phyloP scores from a whole-genome alignment of 169 alveolate genomes.

The Plasmodium blacklocki region DNA sequence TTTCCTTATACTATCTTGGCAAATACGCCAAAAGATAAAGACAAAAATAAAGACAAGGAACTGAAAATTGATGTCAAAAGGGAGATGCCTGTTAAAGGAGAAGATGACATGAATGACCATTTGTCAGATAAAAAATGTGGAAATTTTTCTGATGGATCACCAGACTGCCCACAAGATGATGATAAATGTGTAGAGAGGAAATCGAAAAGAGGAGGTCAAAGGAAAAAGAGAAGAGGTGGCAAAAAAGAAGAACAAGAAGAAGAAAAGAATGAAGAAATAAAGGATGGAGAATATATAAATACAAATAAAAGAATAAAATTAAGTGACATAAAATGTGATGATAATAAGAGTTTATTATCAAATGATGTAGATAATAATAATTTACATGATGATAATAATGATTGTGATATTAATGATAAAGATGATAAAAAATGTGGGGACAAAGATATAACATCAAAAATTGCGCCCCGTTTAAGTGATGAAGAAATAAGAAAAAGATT shows the following conservation, averaged over 20 bases:
- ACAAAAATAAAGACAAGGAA: not conserved
- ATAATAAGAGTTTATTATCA: too few relatives aligned
- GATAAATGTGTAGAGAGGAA: too few relatives aligned
- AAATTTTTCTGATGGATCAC: too few relatives aligned
- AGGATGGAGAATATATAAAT: not conserved
- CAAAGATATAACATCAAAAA: not conserved
- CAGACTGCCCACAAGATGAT: too few relatives aligned
- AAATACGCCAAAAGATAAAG: not conserved
- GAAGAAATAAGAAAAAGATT: conserved; percentile 42
- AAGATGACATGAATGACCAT: too few relatives aligned
- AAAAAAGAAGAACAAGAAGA: not conserved
- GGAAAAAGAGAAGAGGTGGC: not conserved
- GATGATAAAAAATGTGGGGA: not conserved
- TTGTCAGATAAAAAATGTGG: too few relatives aligned
- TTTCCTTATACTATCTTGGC: not conserved
- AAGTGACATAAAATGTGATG: not conserved
- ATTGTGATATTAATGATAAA: not conserved
- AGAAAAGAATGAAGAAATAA: not conserved
- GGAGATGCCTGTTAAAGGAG: too few relatives aligned
- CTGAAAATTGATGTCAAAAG: not conserved
- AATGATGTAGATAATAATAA: conserved; percentile 3
- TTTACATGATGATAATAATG: too few relatives aligned
- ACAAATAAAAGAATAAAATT: not conserved
- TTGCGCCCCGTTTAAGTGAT: not conserved
- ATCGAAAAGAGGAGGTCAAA: not conserved